Base-by-base conservation (phyloP, 2,329 filamentous ascomycete species). In the Botryotinia globosa region DNA sequence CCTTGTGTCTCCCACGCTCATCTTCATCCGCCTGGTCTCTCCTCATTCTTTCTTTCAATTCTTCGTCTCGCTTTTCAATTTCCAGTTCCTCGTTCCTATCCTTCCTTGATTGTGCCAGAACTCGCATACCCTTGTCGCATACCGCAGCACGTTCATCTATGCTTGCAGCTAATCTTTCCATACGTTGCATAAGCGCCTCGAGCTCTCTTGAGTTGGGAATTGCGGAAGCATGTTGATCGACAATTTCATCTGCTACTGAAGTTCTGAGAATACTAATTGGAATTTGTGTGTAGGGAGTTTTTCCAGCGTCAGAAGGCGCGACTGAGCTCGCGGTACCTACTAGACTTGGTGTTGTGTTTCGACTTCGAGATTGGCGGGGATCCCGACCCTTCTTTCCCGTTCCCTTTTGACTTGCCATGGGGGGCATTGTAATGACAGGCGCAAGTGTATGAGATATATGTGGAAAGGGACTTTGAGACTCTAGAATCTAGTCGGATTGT, bases 321-420 rank as follows among this genome's bases (percentile, higher is more conserved):
- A 89, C 74, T 75, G 74, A 77, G 73, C 75, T 78, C 73, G 73
- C 71, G 29, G 75, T 54, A 63, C 73, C 75, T 10, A 72, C 74
- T 14, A 80, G 86, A 79, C 88, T 87, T 51, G 92, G 93, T 25
- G 92, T 95, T 51, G 91, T 93, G 82, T 94, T 94, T 79, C 92
- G 90, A 80, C 91, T 94, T 74, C 89, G 86, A 77, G 90, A 91
- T 77, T 90, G 89, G 69, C 85, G 83, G 74, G 89, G 87, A 77
- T 87, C 87, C 77, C 86, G 86, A 74, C 84, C 85, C 83, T 93
- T 93, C 84, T 91, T 91, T 80, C 88, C 86, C 39, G 88, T 88
- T 73, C 88, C 88, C 78, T 89, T 88, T 79, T 90, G 87, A 76
- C 87, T 85, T 65, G 87, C 85, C 72, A 83, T 83, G 42, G 87